A percentile compares a stretch with the other conserved stretches of the same genome.
These are phyloP conservation scores for Xylaria nigripes DNA, from an alignment of 495 filamentous ascomycete genomes.

Conservation along the genomic window DNA sequence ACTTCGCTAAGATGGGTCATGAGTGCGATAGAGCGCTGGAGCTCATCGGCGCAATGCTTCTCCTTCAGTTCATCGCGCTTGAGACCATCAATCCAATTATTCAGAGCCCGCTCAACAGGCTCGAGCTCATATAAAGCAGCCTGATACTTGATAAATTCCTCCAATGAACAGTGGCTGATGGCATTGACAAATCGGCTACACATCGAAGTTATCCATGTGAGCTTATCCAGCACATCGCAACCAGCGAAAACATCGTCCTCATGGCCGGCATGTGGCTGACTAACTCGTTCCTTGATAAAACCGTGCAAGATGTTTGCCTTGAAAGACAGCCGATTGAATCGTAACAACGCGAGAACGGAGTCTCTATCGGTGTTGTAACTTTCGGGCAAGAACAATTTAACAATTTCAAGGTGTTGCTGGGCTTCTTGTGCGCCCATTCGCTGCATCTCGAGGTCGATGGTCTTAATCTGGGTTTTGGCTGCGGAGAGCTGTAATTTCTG, in stretches of 20 bases:
- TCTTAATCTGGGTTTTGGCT: constrained; percentile 83
- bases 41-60: constrained; percentile 66
- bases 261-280: constrained; percentile 44
- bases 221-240: constrained; percentile 73
- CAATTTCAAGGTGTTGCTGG: constrained; percentile 74
- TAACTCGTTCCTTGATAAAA: constrained; percentile 70
- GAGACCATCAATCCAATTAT: constrained; percentile 77
- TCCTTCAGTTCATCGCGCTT: constrained; percentile 82
- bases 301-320: constrained; percentile 73
- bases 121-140: constrained; percentile 80
- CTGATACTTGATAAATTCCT: constrained; percentile 67
- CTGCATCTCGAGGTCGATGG: constrained; percentile 81
- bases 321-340: constrained; percentile 82
- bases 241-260: constrained; percentile 70
- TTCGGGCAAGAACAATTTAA: constrained; percentile 83
- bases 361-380: constrained; percentile 70
- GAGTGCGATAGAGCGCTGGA: constrained; percentile 76
- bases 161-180: constrained; percentile 64
- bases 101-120: constrained; percentile 82
- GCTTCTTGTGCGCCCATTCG: constrained; percentile 88
- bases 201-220: constrained; percentile 73
- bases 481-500: constrained; percentile 84
- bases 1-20: constrained; percentile 78
- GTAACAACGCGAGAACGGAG: constrained; percentile 73
- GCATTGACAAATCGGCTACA: constrained; percentile 76